phyloP scores from a whole-genome alignment of 2,329 filamentous ascomycete species.

The Boeremia lycopersici region DNA sequence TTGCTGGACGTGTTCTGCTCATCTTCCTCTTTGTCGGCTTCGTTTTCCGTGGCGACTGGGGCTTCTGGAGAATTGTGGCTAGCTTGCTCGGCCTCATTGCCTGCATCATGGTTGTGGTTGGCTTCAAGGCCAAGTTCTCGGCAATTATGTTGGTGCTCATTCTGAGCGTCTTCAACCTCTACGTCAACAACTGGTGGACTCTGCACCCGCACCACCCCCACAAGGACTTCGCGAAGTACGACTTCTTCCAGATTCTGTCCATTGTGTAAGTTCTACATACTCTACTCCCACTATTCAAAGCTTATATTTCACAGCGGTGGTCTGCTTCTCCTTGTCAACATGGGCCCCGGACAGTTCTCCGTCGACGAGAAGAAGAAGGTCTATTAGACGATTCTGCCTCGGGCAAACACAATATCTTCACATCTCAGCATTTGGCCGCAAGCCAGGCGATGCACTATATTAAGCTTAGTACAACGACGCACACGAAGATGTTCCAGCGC shows the following conservation, averaged over 20 bases:
- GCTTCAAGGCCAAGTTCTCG: constrained; percentile 99
- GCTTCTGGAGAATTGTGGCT: constrained; percentile 82
- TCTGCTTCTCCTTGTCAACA: constrained; percentile 95
- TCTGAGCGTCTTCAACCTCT: constrained; percentile 91
- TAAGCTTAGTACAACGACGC: constrained; percentile 19
- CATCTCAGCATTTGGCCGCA: constrained; percentile 10
- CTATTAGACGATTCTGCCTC: constrained; percentile 64
- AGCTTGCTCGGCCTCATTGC: constrained; percentile 85
- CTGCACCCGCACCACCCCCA: constrained; percentile 97
- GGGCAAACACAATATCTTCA: constrained; percentile 13
- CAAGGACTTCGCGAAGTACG: constrained; percentile 99
- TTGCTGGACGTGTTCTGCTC: constrained; percentile 90
- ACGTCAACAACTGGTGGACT: constrained; percentile 99
- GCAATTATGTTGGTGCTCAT: constrained; percentile 94
- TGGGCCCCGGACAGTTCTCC: constrained; percentile 95
- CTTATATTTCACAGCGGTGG: constrained; percentile 66
- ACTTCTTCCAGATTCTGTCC: constrained; percentile 99
- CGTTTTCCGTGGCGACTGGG: constrained; percentile 94
- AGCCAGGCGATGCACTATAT: constrained; percentile 16
- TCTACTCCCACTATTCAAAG: background rate
- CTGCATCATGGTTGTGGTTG: constrained; percentile 97
- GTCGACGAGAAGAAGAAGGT: constrained; percentile 99
- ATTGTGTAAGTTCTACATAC: constrained; percentile 71
- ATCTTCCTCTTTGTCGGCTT: constrained; percentile 99
- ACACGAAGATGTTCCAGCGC: constrained; percentile 13